Base-by-base conservation (phyloP, 805 yeast species). In the Ogataea ganodermae region DNA sequence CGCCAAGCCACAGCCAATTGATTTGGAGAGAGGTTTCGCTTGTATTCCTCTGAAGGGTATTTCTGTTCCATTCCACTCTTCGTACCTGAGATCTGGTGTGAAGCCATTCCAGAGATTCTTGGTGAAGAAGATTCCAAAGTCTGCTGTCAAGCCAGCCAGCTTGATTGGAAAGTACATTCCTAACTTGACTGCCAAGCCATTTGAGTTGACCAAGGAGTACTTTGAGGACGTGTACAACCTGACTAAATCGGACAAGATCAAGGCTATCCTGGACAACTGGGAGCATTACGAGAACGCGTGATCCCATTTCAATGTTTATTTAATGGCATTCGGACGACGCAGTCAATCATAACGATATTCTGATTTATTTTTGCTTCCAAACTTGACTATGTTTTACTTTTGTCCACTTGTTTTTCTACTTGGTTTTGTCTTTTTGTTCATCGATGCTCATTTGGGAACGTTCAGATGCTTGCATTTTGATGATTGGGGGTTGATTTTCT, bases 21-120 rank as follows among this genome's bases (percentile, higher is more conserved):
- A 90, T 47, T 79, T 95, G 65, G 95, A 94, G 75, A 86, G 99
- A 76, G 99, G 99, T 21, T 92, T 89, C 61, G 98, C 99, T 35
- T 92, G 94, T 63, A 94, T 94, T 62, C 99, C 99, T 69, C 81
- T 94, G 71, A 90, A 86, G 78, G 99, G 99, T 61, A 94, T 94
- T 58, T 89, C 97, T n/a, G 99, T 94, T 67, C 99, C 99, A 54
- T 94, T 94, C 97, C 99, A 94, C 75, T 90, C 97, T 23, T 85
- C 96, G n/a, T 94, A 95, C 76, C 80, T 94, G 75, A 86, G 92
- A 80, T 88, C 94, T 48, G 99, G 99, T 74, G 99, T 94, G 51
- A 92, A 91, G 74, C 99, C 99, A 63, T 94, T 94, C 89, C 91
- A 92, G 79, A 88, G 90, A 74, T 94, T 94, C 85, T 80, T 94